Conservation (phyloP, 345 rosid species). For the Melaleuca quinquenervia region DNA sequence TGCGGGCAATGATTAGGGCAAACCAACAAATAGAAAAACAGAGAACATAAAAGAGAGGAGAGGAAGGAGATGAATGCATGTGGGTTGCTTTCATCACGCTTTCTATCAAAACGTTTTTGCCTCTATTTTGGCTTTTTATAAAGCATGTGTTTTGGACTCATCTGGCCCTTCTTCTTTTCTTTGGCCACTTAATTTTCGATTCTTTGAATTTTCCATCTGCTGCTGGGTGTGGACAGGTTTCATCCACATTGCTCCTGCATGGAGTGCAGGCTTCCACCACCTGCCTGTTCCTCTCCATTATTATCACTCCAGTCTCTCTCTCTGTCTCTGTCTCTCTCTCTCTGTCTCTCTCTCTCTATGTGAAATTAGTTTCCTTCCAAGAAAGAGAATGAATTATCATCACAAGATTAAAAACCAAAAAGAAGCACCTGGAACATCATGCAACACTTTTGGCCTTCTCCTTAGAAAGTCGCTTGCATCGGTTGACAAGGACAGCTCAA, state of each 20-base stretch:
- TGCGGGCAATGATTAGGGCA: constrained; percentile 8
- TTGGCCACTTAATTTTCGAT: background rate
- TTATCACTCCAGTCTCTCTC: background rate
- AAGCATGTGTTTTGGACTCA: background rate
- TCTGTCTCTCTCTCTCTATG: background rate
- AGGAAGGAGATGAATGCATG: background rate
- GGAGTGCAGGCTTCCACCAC: background rate
- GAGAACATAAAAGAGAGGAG: background rate
- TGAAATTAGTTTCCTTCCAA: background rate
- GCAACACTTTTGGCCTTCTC: background rate
- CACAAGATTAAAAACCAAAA: background rate
- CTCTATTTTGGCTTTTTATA: background rate
- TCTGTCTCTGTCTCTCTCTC: background rate
- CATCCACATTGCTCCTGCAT: constrained; percentile 1
- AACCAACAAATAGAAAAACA: background rate
- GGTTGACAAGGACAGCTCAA: background rate
- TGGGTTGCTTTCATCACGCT: background rate
- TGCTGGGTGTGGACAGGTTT: background rate
- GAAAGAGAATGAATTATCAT: background rate
- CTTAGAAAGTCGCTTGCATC: background rate
- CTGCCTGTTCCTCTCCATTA: background rate
- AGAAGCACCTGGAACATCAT: background rate
- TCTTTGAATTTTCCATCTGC: background rate
- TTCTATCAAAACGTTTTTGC: background rate
- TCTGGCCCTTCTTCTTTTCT: background rate